Evolutionary conservation across 306 rosid species (phyloP).

Genomic region (Lathyrus tuberosus): DNA sequence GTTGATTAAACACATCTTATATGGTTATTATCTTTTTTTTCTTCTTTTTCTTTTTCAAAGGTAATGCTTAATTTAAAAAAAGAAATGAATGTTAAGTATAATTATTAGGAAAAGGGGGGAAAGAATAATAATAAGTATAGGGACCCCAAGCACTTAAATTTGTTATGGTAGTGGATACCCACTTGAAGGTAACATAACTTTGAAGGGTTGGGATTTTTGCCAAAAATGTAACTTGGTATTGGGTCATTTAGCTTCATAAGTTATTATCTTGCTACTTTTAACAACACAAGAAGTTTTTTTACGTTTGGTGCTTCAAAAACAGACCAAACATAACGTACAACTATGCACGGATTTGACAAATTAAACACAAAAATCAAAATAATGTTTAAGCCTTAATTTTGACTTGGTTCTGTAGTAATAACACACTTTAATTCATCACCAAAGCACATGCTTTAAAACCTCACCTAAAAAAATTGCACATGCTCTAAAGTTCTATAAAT

Average conservation of each 20-base stretch:
- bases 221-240: conserved; percentile 18
- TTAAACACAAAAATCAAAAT: conserved; percentile 19
- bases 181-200: conserved; percentile 14
- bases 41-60: conserved; percentile 36
- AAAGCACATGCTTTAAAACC: conserved; percentile 23
- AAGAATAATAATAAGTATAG: conserved; percentile 23
- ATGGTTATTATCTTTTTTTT: conserved; percentile 35
- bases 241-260: conserved; percentile 1
- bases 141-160: conserved; percentile 60
- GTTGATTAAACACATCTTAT: conserved; percentile 36
- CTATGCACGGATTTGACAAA: conserved; percentile 37
- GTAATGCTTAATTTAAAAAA: conserved; percentile 6
- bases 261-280: conserved; percentile 31
- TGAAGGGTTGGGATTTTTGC: conserved; percentile 40
- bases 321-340: conserved; percentile 41
- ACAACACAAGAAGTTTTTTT: conserved; percentile 17
- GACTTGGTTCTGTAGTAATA: conserved; percentile 30
- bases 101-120: conserved; percentile 13
- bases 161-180: conserved; percentile 45
- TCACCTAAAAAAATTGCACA: conserved; percentile 15
- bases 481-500: conserved; percentile 30
- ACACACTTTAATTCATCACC: conserved; percentile 21
- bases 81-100: neutral
- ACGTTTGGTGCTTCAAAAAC: conserved; percentile 25
- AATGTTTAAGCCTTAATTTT: conserved; percentile 27